Percentiles rank a stretch among this genome's conserved stretches.
Conservation (phyloP, 1,284 basidiomycete genomes). For the Polyporus tsugae region DNA sequence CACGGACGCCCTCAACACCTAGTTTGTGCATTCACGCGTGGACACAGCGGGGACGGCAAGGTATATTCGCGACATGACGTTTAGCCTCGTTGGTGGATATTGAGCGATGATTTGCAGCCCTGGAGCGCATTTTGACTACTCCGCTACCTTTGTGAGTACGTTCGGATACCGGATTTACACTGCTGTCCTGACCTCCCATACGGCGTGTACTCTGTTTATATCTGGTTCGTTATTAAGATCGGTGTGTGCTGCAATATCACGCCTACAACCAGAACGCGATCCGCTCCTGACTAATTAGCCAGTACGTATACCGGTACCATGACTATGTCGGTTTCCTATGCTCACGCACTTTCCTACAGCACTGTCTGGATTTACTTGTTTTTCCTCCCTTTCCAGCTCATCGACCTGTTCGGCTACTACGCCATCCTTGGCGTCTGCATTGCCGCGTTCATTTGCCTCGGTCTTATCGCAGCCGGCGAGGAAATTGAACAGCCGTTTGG, state of each 20-base stretch:
- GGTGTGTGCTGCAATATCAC: neutral
- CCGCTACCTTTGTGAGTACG: conserved; percentile 67
- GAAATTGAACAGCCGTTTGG: conserved; percentile 78
- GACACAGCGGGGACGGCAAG: too few species aligned
- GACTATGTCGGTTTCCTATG: neutral
- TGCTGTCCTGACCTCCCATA: conserved; percentile 17
- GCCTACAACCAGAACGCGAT: neutral
- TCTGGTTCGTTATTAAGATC: conserved; percentile 45
- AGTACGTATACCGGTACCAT: conserved; percentile 38
- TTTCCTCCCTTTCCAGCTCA: conserved; percentile 73
- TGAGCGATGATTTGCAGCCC: conserved; percentile 41
- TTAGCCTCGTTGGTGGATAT: conserved; percentile 54
- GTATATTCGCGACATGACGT: too few species aligned
- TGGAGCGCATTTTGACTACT: conserved; percentile 69
- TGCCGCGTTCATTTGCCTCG: conserved; percentile 72
- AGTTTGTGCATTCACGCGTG: too few species aligned
- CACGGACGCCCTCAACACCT: too few species aligned
- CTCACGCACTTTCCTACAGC: conserved; percentile 40
- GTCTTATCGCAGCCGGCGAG: conserved; percentile 70
- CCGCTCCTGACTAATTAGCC: conserved; percentile 33
- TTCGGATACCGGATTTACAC: neutral
- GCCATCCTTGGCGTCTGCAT: conserved; percentile 67
- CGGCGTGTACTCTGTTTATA: conserved; percentile 69
- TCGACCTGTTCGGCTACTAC: conserved; percentile 63
- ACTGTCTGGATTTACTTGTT: conserved; percentile 78